These are phyloP conservation scores for carrot (Daucus carota) DNA, from an alignment of 129 eudicot species.

Conservation along the genomic window DH1_v3.0 NC_030389.2:10798501-10799000, in stretches of 20 bases:
- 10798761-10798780: not conserved
- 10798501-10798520: conserved; percentile 2
- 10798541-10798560: not conserved
- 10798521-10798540: not conserved
- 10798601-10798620: not conserved
- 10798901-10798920: not conserved
- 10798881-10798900: not conserved
- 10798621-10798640: not conserved
- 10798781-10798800: not conserved
- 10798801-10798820: not conserved
- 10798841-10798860: not conserved
- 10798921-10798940: not conserved
- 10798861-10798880: not conserved
- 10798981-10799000: not conserved
- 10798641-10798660: not conserved
- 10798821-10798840: conserved; percentile 3
- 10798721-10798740: not conserved
- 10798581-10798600: not conserved
- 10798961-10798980: not conserved
- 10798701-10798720: not conserved
- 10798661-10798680: not conserved
- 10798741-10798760: not conserved
- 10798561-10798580: not conserved
- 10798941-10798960: not conserved
- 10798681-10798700: not conserved